Evolutionary conservation across 176 grass and related monocot genomes (phyloP), one percentile per base, ranked within the genome.

Genomic region (Zoysia japonica): DNA sequence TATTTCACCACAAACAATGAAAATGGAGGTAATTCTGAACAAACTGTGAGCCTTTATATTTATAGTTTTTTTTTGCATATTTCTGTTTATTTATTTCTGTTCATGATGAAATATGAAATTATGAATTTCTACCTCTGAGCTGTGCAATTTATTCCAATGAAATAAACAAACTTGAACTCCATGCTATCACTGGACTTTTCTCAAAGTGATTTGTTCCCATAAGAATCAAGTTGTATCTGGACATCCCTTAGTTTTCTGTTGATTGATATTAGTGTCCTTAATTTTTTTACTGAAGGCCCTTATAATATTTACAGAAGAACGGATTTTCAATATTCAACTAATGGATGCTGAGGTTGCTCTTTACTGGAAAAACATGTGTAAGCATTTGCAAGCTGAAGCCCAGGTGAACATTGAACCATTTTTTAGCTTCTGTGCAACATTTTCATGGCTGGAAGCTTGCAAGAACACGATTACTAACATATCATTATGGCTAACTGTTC

Each of bases 361-460:
- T 80, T 98, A 98, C 82, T 98, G 92, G 96, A 98, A 80, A 81
- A 86, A 78, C 63, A 65, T 93, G 50, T 98, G 92, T 86, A 89
- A 77, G 76, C 92, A 91, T 89, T 85, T 98, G 84, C 90, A 98
- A 83, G 88, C 82, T 79, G 88, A 94, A 89, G 96, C 96, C 91
- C 88, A 95, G 86, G 96, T 95, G 87, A 89, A 70, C 65, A 81
- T 42, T 64, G 57, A 8, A 65, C 3, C 48, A 28, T 6, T 11
- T 74, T 60, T 70, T 83, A 42, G 36, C 60, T 80, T 70, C 5
- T 76, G 45, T 61, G 76, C 37, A 49, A 1, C 20, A 75, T 40
- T 81, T 78, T 60, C 46, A 13, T 75, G 17, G 1, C 50, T 67
- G 35, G 9, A 61, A 61, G 80, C 65, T 65, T 72, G 52, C 35